Percentiles rank a stretch among this genome's conserved stretches.
phyloP scores from a whole-genome alignment of 1,284 basidiomycete genomes.

The Ceratobasidium sp. region DNA sequence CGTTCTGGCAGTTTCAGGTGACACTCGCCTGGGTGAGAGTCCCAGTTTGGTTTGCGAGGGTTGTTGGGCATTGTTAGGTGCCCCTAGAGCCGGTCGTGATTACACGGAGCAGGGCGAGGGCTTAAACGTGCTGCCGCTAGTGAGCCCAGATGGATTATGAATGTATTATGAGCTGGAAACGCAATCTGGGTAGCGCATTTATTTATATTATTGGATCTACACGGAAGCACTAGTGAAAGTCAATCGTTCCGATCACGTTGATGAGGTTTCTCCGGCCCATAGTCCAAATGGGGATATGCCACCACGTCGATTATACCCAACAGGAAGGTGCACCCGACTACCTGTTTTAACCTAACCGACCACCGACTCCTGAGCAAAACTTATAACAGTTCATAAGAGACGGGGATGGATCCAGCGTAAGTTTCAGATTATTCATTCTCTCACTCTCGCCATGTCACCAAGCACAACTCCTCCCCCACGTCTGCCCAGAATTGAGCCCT shows the following conservation, averaged over 20 bases:
- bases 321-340: conserved; percentile 20
- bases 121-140: conserved; percentile 30
- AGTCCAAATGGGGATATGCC: conserved; percentile 15
- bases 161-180: conserved; percentile 10
- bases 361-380: conserved; percentile 24
- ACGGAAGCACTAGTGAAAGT: conserved; percentile 29
- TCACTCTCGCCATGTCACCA: conserved; percentile 34
- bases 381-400: conserved; percentile 25
- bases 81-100: conserved; percentile 34
- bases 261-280: conserved; percentile 33
- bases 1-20: conserved; percentile 39
- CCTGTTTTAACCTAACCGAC: conserved; percentile 31
- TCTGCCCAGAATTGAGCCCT: conserved; percentile 32
- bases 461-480: conserved; percentile 35
- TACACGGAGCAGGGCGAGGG: conserved; percentile 20
- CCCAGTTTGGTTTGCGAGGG: conserved; percentile 39
- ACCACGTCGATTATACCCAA: conserved; percentile 14
- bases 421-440: conserved; percentile 23
- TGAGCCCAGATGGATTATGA: conserved; percentile 44
- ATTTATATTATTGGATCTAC: conserved; percentile 29
- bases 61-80: conserved; percentile 38
- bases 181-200: conserved; percentile 25
- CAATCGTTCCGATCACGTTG: conserved; percentile 34
- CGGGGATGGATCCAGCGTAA: conserved; percentile 37
- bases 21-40: conserved; percentile 32